Evolutionary conservation across 371 early-diverging fungal genomes (phyloP), one percentile per base, ranked within the genome.

Genomic region (Haplosporangium sp.): DNA sequence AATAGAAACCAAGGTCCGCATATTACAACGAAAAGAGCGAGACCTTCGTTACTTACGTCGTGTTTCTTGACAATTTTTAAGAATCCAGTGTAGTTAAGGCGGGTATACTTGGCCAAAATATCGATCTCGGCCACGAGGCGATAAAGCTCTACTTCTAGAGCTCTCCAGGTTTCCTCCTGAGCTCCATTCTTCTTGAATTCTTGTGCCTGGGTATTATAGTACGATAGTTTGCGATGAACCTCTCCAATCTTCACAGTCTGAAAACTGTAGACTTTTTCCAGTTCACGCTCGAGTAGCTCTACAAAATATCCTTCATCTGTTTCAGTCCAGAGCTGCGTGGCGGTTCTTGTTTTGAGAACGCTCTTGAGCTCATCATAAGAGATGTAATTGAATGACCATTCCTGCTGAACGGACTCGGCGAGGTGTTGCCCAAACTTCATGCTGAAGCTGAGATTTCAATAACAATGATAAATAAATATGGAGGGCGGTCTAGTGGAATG

Each of bases 51-150:
- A 82, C 86, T 86, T 89, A 89, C 90, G 89, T 99, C 99, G 85
- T 98, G 98, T 86, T 98, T 98, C 86, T 98, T 98, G 79, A 99
- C 91, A 72, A 98, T 96, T 88, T 97, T 99, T 69, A 98, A 86
- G 76, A 99, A 98, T 17, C 97, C 99, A 44, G 98, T 94, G 81
- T 96, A 96, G 88, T 99, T 99, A 68, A 99, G 87, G 27, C 98
- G 90, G 8, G 96, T 94, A 83, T 95, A 99, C 86, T 96, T 96
- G 61, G 97, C 94, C 50, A 98, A 89, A 81, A 96, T 96, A 83
- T 93, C 94, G n/a, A 96, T 92, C 84, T 98, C 98, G 60, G 90
- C 90, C 69, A 96, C 94, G 61, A 97, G 93, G 39, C 88, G 87
- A 55, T 92, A 90, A 62, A 97, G 90, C 72, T 96, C 95, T 38